Evolutionary conservation across 164 flowering plant species (phyloP), one percentile per base, ranked within the genome.

Genomic region (Umbellularia californica): DNA sequence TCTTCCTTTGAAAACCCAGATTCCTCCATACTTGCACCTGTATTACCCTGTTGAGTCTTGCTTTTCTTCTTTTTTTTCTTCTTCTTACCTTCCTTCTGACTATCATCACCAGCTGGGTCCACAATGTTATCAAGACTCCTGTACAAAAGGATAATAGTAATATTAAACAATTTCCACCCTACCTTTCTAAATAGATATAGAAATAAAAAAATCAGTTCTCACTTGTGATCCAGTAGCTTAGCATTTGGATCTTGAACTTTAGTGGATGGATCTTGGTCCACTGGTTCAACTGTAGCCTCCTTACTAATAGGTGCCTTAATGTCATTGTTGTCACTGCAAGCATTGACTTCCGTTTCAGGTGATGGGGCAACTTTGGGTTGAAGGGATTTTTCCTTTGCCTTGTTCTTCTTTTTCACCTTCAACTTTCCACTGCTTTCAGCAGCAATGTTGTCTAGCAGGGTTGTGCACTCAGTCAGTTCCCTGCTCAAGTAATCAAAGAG

Each of bases 1-100:
- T n/a, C 71, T 35, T 5, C 68, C 19, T 3, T 55, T 65, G 65
- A 35, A 13, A 52, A 67, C 50, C 58, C 22, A 25, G 15, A 20
- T 14, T 64, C 23, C 50, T 58, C 62, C 47, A 79, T 76, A 17
- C 1, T 62, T 33, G 64, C 72, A 63, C 27, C 77, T 10, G n/a
- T 78, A 75, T 69, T 84, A 77, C 25, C 23, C 52, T 87, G 84
- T 70, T 85, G 81, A 64, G 74, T 68, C 77, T 88, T 91, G 66
- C 74, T 85, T 80, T 89, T 86, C 81, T 91, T 90, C 65, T 90
- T 91, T 76, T 88, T 92, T 72, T 87, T 90, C 76, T 87, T 86
- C 76, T 84, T 90, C 74, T 88, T 84, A 68, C 84, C 88, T 76
- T 86, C 83, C 79, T 85, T 81, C 1, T 19, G 33, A 68, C 70